Base-by-base conservation (phyloP, 164 flowering plant species). In the Piper longum region DNA sequence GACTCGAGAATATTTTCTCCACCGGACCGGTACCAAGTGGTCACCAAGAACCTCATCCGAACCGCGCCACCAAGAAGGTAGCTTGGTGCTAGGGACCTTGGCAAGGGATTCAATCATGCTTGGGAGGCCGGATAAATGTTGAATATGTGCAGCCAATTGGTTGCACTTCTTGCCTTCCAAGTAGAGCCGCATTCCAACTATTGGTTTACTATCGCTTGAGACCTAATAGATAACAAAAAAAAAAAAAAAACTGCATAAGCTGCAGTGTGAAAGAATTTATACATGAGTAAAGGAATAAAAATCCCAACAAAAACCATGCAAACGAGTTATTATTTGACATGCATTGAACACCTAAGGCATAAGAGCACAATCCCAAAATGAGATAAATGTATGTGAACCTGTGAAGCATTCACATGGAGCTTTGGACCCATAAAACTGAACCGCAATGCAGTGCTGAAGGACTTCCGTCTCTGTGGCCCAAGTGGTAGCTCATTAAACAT, bases 401-500 rank as follows among this genome's bases (percentile, higher is more conserved):
- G 89, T 48, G 78, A 70, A 41, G 85, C 66, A 79, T 76, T 85
- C 63, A 89, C 80, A 60, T 73, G 72, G 62, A 86, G 73, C 70
- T 79, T 85, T 41, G 93, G 83, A 73, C 97, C 89, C 75, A 85
- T 54, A 76, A 85, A 81, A 70, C 80, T 77, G 63, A 91, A 86
- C 73, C 78, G 95, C 71, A 91, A 67, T 17, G 85, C 68, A 56
- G 95, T 88, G 69, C 75, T 76, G 60, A 84, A 71, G 12, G 72
- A 65, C 62, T 76, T 85, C 66, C 67, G 85, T 65, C 81, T 76
- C 68, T 88, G 95, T 76, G 81, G 97, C 58, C 93, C 74, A 60
- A 91, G 88, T 66, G 95, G 97, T 70, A 91, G 80, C 71, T 91
- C 97, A 75, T 85, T 83, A 64, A 82, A 91, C 81, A 83, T 77